Evolutionary conservation across 2,329 filamentous ascomycete species (phyloP), one percentile per base, ranked within the genome.

Genomic region (Aspergillus spinulosporus): DNA sequence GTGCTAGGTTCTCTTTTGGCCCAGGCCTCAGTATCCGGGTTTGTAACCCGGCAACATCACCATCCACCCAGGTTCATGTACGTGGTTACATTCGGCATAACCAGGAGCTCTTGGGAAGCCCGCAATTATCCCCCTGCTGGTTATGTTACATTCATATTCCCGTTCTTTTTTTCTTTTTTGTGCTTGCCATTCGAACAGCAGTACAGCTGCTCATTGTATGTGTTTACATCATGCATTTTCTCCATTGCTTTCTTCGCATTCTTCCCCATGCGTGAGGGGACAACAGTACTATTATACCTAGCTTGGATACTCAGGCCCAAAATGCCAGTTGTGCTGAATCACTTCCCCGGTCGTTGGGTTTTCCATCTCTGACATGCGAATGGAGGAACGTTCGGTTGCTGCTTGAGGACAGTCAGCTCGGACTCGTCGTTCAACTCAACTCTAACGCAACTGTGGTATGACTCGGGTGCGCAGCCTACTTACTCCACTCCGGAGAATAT

Each of bases 61-160:
- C 21, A 21, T 21, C 21, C 56, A 31, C 49, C 54, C 55, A 42
- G 49, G 53, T 55, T 55, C 46, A 47, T 59, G 55, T 58, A 56
- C 59, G 49, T 57, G 21, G 21, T 57, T 61, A 57, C 58, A 60
- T 66, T 62, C 60, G 61, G 66, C 69, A 71, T 70, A 66, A 64
- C 64, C 62, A 65, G 67, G 68, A 66, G 66, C 64, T 65, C 60
- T 59, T 61, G 61, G 62, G 67, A 70, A 68, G 66, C 68, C 62
- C 60, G 60, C 65, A 62, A 58, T 60, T 21, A 21, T 48, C 52
- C 63, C 57, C 57, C 62, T 58, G 43, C 21, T 21, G 21, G 21
- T 21, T 21, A 21, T 57, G 52, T 61, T 61, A 44, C 50, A 55
- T 60, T 56, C 48, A 52, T 48, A 12, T 14, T 45, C 31, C n/a